These are phyloP conservation scores for Phoma sp. DNA, from an alignment of 2,329 filamentous ascomycete species.

Conservation along the genomic window DNA sequence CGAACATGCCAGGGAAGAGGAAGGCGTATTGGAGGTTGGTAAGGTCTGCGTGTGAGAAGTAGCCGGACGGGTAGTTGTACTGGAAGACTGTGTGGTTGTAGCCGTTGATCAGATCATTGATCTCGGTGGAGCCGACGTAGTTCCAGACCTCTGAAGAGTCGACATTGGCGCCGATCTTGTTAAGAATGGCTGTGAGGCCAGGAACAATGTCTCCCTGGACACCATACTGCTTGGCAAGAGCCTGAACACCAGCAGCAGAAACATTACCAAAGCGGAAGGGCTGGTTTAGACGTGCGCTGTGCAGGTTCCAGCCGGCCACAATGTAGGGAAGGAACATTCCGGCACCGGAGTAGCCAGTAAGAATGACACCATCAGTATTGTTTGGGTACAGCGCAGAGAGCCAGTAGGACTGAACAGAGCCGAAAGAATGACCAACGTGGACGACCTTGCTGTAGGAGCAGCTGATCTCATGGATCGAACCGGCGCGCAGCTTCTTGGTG, in stretches of 20 bases:
- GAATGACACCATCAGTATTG: constrained; percentile 63
- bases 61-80: constrained; percentile 55
- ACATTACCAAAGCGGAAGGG: constrained; percentile 49
- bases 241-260: constrained; percentile 20
- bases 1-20: constrained; percentile 59
- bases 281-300: constrained; percentile 52
- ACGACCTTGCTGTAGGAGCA: constrained; percentile 54
- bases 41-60: constrained; percentile 57
- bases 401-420: constrained; percentile 63
- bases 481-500: constrained; percentile 57
- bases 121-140: constrained; percentile 36
- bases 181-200: constrained; percentile 26
- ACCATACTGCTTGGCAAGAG: constrained; percentile 18
- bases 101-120: constrained; percentile 37
- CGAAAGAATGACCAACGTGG: constrained; percentile 70
- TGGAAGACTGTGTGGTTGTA: constrained; percentile 35
- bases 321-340: constrained; percentile 52
- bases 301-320: constrained; percentile 55
- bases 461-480: constrained; percentile 52
- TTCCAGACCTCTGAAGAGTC: constrained; percentile 34
- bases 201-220: constrained; percentile 20
- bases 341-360: constrained; percentile 66
- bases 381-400: constrained; percentile 60
- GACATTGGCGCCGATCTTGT: constrained; percentile 19
- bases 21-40: constrained; percentile 59